Base-by-base conservation (phyloP, 345 rosid genomes). In the Eucalyptus marginata region DNA sequence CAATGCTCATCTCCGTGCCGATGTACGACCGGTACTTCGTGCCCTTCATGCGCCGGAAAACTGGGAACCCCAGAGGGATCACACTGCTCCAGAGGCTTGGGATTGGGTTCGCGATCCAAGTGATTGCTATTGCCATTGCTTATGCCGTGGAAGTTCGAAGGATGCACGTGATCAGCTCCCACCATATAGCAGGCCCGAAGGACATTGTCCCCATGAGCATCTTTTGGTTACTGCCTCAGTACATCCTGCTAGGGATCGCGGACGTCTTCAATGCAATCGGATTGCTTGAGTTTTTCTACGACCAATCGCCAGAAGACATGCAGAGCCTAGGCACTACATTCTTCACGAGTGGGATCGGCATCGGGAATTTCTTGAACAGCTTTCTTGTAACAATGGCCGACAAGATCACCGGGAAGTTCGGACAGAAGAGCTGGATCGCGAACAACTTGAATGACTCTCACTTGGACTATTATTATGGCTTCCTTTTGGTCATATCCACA, bases 301-400 rank as follows among this genome's bases (percentile, higher is more conserved):
- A 97, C 88, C 99, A 97, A 62, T 94, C 98, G 6, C 99, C 99
- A 4, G 96, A 95, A 83, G 96, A 96, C 81, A 96, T 97, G 99
- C 97, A 96, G 88, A 97, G 99, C 94, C 95, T 96, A 3, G 99
- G 99, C 64, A 97, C 99, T 10, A 94, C 98, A 10, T 97, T 95
- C 92, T 97, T 96, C 92, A 97, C 99, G 1, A 96, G 98, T 87
- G 98, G 97, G 81, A 94, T 96, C 29, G 99, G 99, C 3, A 93
- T 94, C 24, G 99, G 99, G 68, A 97, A 96, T 88, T 97, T 97
- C 92, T 87, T 97, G 86, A 97, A 95, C 86, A 95, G 98, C 88
- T 93, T 97, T 58, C 90, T 97, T 86, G 96, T 97, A 83, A 96
- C 99, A 84, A 68, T 95, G 93, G 95, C 95, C 50, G 98, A 94